Conservation (phyloP, 208 protist species). For the Borovskyia barvae region DNA sequence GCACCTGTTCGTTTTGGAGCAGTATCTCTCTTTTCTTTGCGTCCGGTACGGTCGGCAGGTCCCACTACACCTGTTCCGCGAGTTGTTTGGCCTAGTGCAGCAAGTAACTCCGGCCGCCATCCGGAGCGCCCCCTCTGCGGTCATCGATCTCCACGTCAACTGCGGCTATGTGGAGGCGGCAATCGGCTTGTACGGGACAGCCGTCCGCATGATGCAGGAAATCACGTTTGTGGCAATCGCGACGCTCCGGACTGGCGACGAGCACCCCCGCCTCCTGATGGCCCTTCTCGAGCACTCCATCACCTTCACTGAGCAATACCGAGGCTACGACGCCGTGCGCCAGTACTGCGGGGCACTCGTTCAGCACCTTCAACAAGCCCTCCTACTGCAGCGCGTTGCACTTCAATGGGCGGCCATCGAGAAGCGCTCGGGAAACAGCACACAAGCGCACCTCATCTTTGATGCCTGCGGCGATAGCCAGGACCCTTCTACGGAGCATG, state of each 20-base stretch:
- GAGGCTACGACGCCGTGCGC: slow-evolving; percentile 44
- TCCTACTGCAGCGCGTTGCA: slow-evolving; percentile 59
- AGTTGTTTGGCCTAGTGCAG: slow-evolving; percentile 49
- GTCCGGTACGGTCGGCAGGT: slow-evolving; percentile 22
- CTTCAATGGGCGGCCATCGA: slow-evolving; percentile 81
- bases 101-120: slow-evolving; percentile 36
- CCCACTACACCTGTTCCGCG: slow-evolving; percentile 64
- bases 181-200: slow-evolving; percentile 54
- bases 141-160: slow-evolving; percentile 54
- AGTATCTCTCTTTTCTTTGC: slow-evolving; percentile 66
- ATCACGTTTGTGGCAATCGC: slow-evolving; percentile 22
- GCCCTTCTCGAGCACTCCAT: slow-evolving; percentile 58
- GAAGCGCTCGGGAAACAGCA: slow-evolving; percentile 47
- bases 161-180: slow-evolving; percentile 58
- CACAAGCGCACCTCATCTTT: slow-evolving; percentile 56
- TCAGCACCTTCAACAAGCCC: slow-evolving; percentile 17
- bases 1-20: slow-evolving; percentile 51
- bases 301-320: slow-evolving; percentile 33
- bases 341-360: slow-evolving; percentile 44
- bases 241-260: slow-evolving; percentile 4
- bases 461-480: slow-evolving; percentile 73
- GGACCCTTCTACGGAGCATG: slow-evolving; percentile 48
- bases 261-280: slow-evolving; percentile 33
- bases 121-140: slow-evolving; percentile 20
- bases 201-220: slow-evolving; percentile 37